Conservation (phyloP, 2,329 filamentous ascomycete genomes). For the Penicillium sp. region DNA sequence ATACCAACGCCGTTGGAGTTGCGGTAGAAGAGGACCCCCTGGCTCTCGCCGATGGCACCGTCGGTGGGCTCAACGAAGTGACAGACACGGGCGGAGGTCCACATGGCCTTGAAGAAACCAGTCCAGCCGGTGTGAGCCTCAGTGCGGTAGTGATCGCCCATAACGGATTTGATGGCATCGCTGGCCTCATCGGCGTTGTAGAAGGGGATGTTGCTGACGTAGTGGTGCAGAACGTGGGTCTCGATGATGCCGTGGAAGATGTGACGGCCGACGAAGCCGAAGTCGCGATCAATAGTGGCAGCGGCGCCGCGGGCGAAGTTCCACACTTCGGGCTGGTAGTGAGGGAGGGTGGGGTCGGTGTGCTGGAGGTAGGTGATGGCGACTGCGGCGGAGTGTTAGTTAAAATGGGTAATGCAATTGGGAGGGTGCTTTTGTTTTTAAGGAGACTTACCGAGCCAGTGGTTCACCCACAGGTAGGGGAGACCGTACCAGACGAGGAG, state of each 20-base stretch:
- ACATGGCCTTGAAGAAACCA: slow-evolving; percentile 84
- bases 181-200: slow-evolving; percentile 94
- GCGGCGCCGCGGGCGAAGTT: slow-evolving; percentile 91
- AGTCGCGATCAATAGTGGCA: slow-evolving; percentile 94
- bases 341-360: slow-evolving; percentile 89
- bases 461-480: slow-evolving; percentile 97
- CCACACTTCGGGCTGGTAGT: slow-evolving; percentile 85
- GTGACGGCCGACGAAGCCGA: slow-evolving; percentile 88
- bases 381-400: slow-evolving; percentile 54
- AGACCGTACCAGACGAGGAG: slow-evolving; percentile 91
- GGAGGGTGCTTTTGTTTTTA: neutral
- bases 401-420: neutral
- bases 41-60: slow-evolving; percentile 74
- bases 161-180: slow-evolving; percentile 89
- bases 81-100: slow-evolving; percentile 78
- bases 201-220: slow-evolving; percentile 92
- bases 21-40: slow-evolving; percentile 89
- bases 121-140: slow-evolving; percentile 72
- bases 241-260: slow-evolving; percentile 95
- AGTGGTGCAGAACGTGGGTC: slow-evolving; percentile 97
- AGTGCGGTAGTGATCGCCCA: slow-evolving; percentile 92
- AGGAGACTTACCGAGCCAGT: slow-evolving; percentile 83
- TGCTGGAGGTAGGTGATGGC: slow-evolving; percentile 97
- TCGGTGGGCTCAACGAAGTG: slow-evolving; percentile 96
- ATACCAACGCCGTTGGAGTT: slow-evolving; percentile 86